Evolutionary conservation across 495 filamentous ascomycete genomes (phyloP).

Genomic region (Chaetomium fimeti): DNA sequence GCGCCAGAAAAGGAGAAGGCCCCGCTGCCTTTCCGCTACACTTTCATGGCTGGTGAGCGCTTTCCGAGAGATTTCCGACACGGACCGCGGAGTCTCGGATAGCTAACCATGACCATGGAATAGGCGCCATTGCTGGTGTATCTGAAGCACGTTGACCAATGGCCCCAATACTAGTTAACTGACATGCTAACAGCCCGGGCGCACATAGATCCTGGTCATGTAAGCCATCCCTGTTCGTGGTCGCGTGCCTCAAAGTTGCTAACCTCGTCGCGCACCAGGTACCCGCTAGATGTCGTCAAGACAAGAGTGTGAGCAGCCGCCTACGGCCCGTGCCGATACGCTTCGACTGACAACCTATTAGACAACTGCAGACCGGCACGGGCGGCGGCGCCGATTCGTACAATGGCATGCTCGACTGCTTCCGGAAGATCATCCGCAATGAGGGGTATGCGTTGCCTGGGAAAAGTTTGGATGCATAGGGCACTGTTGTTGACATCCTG

Average conservation of each 20-base stretch:
- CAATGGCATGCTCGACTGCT: constrained; percentile 96
- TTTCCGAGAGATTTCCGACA: constrained; percentile 18
- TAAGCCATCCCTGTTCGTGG: constrained; percentile 42
- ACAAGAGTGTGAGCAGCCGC: constrained; percentile 76
- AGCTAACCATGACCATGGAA: constrained; percentile 27
- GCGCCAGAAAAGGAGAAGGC: constrained; percentile 34
- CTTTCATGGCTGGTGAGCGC: constrained; percentile 37
- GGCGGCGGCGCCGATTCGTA: constrained; percentile 73
- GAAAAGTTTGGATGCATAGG: not conserved
- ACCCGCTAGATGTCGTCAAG: constrained; percentile 97
- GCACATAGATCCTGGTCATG: constrained; percentile 78
- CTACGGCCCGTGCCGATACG: constrained; percentile 13
- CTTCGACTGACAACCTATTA: constrained; percentile 45
- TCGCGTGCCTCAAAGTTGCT: constrained; percentile 29
- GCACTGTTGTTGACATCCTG: constrained; percentile 20
- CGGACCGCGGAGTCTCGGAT: constrained; percentile 9
- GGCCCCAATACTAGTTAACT: constrained; percentile 22
- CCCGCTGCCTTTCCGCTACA: constrained; percentile 40
- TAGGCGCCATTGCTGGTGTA: constrained; percentile 35
- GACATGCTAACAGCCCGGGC: constrained; percentile 33
- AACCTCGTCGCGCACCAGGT: constrained; percentile 57
- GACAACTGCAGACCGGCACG: constrained; percentile 80
- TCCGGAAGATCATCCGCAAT: constrained; percentile 89
- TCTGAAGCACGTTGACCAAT: constrained; percentile 29
- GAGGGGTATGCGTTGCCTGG: constrained; percentile 72